Conservation (phyloP, 345 rosid genomes). For the Citrus medica region DNA sequence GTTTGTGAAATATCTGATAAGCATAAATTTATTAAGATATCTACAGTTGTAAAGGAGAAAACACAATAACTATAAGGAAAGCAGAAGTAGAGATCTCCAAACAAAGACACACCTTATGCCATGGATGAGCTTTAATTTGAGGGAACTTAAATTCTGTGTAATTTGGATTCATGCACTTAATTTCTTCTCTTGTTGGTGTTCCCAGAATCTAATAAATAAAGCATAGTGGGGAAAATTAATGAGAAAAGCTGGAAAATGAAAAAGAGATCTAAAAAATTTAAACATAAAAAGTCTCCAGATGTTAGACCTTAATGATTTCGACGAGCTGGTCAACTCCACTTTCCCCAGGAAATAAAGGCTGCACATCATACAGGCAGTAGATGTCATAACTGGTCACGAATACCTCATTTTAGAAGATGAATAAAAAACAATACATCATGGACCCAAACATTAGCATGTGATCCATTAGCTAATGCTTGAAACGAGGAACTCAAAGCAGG, state of each 20-base stretch:
- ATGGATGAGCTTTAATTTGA: constrained; percentile 98
- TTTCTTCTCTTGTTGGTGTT: constrained; percentile 97
- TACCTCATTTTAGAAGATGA: not conserved
- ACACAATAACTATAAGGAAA: not conserved
- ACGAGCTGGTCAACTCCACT: constrained; percentile 97
- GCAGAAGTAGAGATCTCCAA: not conserved
- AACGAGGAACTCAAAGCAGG: not conserved
- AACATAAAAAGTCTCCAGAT: not conserved
- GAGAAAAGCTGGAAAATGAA: not conserved
- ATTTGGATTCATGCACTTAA: constrained; percentile 97
- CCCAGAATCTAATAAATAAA: constrained; percentile 64
- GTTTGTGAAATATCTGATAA: constrained; percentile 69
- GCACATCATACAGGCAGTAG: constrained; percentile 25
- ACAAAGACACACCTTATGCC: constrained; percentile 78
- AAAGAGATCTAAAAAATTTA: not conserved
- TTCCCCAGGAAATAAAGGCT: constrained; percentile 98
- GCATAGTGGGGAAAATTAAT: not conserved
- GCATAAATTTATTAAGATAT: not conserved
- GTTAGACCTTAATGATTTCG: constrained; percentile 87
- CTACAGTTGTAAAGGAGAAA: not conserved
- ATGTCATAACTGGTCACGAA: constrained; percentile 7
- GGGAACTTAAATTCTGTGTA: constrained; percentile 97
- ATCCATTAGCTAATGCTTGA: not conserved
- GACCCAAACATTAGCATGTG: not conserved
- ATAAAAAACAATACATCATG: not conserved